A percentile compares a stretch with the other conserved stretches of the same genome.
Conservation (phyloP, 176 grass and related monocot genomes). For the Phragmites australis region DNA sequence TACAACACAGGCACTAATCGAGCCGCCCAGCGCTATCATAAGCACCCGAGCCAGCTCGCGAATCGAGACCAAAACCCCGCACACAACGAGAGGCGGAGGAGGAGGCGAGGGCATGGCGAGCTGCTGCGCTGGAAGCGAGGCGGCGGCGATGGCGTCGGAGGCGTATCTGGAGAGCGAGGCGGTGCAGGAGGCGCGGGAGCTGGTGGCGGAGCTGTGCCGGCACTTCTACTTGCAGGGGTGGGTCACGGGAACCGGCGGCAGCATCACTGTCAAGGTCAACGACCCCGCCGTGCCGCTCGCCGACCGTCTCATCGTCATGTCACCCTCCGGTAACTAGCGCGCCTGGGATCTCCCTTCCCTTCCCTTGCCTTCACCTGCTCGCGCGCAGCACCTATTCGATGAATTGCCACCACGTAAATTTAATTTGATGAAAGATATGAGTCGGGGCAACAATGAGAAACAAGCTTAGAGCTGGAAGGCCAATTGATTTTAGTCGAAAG, state of each 20-base stretch:
- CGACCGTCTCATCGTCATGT: conserved; percentile 84
- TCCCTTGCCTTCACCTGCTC: background rate
- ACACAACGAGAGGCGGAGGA: too few relatives aligned
- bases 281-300: conserved; percentile 60
- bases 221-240: conserved; percentile 89
- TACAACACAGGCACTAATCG: conserved; percentile 18
- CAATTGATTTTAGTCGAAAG: background rate
- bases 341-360: background rate
- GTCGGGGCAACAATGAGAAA: background rate
- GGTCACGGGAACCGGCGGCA: conserved; percentile 80
- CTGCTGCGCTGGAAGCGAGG: conserved; percentile 9
- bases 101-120: conserved; percentile 18
- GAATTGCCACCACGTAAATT: conserved; percentile 6
- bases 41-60: too few relatives aligned
- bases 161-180: conserved; percentile 57
- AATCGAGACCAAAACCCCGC: background rate
- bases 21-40: background rate
- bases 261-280: conserved; percentile 90
- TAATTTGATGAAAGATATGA: background rate
- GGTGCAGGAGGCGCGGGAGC: conserved; percentile 68
- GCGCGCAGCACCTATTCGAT: conserved; percentile 22
- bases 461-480: background rate
- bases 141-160: conserved; percentile 39
- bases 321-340: conserved; percentile 62
- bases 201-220: conserved; percentile 88